Base-by-base conservation (phyloP, 2,329 filamentous ascomycete species). In the Ophiostoma populinum region DNA sequence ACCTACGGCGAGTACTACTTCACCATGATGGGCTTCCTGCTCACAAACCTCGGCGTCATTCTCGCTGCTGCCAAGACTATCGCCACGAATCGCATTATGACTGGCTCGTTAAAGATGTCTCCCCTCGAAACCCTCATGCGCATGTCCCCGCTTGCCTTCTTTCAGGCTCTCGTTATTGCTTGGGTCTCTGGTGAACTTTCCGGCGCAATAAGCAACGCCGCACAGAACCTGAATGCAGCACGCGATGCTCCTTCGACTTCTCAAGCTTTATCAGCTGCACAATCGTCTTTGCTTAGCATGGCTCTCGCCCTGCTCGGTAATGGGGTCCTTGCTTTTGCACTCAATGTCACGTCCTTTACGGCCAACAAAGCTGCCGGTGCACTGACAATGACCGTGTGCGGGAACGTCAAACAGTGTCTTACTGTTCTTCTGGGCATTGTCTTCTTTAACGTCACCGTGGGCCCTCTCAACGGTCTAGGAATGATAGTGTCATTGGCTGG, bases 71-170 rank as follows among this genome's bases (percentile, higher is more conserved):
- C 66, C 49, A 75, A 63, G 59, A 75, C 70, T 2, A 65, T 76
- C 22, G 67, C 67, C 20, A 73, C 70, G 24, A 75, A 75, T 53
- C 63, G 67, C 46, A 62, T 75, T 46, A 72, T 75, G 66, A 75
- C 70, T 7, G 70, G 69, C 21, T 59, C 61, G 4, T 58, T 75
- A 19, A 59, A 62, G 15, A 61, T 75, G 4, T 63, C 66, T 1
- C 62, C 69, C 2, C 57, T 73, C 41, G 71, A 76, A 47, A 60
- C 74, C 13, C 61, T 75, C n/a, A 58, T 70, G 46, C 63, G 68
- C 49, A 69, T 75, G 65, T 70, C 67, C 10, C 71, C 70, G 2
- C 58, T 75, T 7, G 70, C 71, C 9, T 66, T 62, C 25, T 45
- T 63, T 24, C 68, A 73, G 50, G 65, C 66, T 12, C 45, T 71